phyloP scores from a whole-genome alignment of 2,329 filamentous ascomycete genomes.

The Claviceps sp. region DNA sequence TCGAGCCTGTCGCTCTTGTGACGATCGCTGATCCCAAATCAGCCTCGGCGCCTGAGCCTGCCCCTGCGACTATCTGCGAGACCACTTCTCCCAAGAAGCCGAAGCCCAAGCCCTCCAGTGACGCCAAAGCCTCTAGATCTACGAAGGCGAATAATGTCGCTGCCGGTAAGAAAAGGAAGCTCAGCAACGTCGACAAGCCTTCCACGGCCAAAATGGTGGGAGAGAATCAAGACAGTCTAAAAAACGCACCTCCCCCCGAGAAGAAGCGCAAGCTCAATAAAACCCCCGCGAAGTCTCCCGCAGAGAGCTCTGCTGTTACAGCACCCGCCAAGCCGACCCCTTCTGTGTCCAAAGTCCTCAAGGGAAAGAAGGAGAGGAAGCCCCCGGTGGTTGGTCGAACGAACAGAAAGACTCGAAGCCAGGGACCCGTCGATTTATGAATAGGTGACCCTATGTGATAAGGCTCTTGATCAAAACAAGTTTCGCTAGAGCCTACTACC shows the following conservation, averaged over 20 bases:
- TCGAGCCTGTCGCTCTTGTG: conserved; percentile 1
- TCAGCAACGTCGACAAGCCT: conserved; percentile 17
- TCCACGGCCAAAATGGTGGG: conserved; percentile 5
- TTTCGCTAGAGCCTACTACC: too few relatives aligned
- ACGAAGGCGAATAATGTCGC: conserved; percentile 6
- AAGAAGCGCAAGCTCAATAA: conserved; percentile 30
- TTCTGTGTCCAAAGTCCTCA: conserved; percentile 15
- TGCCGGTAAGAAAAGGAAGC: conserved; percentile 26
- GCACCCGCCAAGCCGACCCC: not conserved
- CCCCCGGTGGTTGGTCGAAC: conserved; percentile 21
- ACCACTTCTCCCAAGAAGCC: too few relatives aligned
- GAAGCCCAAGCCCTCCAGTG: too few relatives aligned
- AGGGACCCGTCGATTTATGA: conserved; percentile 22
- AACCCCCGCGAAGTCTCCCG: not conserved
- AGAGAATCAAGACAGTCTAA: conserved; percentile 12
- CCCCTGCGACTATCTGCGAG: not conserved
- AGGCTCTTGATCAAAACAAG: too few relatives aligned
- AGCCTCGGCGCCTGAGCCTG: conserved; percentile 2
- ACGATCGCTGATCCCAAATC: not conserved
- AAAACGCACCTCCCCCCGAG: conserved; percentile 11
- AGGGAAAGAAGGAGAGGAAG: conserved; percentile 25
- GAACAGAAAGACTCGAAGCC: conserved; percentile 29
- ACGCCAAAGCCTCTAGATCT: too few relatives aligned
- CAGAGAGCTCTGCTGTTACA: not conserved
- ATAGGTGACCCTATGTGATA: too few relatives aligned